Evolutionary conservation across 352 stramenopile species (phyloP).

Genomic region (Pythium aquatile): DNA sequence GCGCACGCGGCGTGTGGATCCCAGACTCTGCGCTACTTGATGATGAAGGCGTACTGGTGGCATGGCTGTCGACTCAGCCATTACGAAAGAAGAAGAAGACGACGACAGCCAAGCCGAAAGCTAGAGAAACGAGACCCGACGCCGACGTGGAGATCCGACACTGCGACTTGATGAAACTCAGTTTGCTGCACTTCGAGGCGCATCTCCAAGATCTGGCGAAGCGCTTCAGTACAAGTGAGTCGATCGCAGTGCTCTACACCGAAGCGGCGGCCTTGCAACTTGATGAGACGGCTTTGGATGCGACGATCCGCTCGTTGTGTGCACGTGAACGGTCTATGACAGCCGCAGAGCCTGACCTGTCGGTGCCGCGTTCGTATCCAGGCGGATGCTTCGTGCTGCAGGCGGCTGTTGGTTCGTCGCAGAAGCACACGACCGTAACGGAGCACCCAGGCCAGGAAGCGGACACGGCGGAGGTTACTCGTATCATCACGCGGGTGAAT

Average conservation of each 20-base stretch:
- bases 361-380: slow-evolving; percentile 19
- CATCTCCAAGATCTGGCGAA: slow-evolving; percentile 32
- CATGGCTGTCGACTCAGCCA: slow-evolving; percentile 28
- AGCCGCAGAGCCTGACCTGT: slow-evolving; percentile 19
- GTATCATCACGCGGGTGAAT: not conserved
- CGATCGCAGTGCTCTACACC: slow-evolving; percentile 24
- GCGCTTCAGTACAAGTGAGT: not conserved
- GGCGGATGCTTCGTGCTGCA: slow-evolving; percentile 36
- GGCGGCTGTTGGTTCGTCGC: not conserved
- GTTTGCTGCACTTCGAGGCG: slow-evolving; percentile 37
- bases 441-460: not conserved
- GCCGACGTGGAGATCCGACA: slow-evolving; percentile 1
- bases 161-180: slow-evolving; percentile 33
- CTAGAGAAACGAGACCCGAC: not conserved
- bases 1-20: slow-evolving; percentile 25
- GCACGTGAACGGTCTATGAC: slow-evolving; percentile 33
- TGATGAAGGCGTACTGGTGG: slow-evolving; percentile 38
- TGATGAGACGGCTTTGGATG: slow-evolving; percentile 28
- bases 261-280: slow-evolving; percentile 14
- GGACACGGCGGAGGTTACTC: not conserved
- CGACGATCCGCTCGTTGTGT: slow-evolving; percentile 29
- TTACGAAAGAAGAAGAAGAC: slow-evolving; percentile 3
- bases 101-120: not conserved
- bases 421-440: not conserved
- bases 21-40: slow-evolving; percentile 44